phyloP scores from a whole-genome alignment of 345 rosid species.

The Geranium rotundifolium region DNA sequence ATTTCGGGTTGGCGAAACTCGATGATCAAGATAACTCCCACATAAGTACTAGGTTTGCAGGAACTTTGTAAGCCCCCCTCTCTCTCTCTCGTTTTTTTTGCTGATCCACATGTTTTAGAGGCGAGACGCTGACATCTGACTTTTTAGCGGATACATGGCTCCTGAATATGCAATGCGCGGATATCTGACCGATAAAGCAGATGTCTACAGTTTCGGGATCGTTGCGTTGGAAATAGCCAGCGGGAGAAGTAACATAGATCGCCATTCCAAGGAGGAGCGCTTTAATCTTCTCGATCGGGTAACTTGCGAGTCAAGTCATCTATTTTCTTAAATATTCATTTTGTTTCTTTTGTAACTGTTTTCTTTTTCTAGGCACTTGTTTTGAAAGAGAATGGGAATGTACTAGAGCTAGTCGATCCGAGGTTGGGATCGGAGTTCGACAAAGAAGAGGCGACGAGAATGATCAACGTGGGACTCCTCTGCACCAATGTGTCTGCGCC shows the following conservation, averaged over 20 bases:
- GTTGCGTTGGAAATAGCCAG: constrained; percentile 20
- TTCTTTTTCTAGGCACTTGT: constrained; percentile 18
- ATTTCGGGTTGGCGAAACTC: constrained; percentile 58
- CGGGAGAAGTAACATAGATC: constrained; percentile 13
- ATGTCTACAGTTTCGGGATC: constrained; percentile 26
- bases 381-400: constrained; percentile 29
- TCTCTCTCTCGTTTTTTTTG: too few species aligned
- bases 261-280: not conserved
- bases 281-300: constrained; percentile 23
- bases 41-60: constrained; percentile 55
- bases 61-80: constrained; percentile 39
- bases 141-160: constrained; percentile 26
- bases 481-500: constrained; percentile 30
- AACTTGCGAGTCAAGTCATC: not conserved
- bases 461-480: constrained; percentile 35
- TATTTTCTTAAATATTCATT: too few species aligned
- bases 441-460: constrained; percentile 27
- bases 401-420: constrained; percentile 30
- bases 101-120: too few species aligned
- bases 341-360: too few species aligned
- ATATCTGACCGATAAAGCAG: constrained; percentile 18
- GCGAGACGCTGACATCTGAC: not conserved
- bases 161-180: constrained; percentile 28
- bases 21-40: constrained; percentile 56
- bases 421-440: constrained; percentile 30